Conservation (phyloP, 306 rosid species). For the Betula pendula region DNA sequence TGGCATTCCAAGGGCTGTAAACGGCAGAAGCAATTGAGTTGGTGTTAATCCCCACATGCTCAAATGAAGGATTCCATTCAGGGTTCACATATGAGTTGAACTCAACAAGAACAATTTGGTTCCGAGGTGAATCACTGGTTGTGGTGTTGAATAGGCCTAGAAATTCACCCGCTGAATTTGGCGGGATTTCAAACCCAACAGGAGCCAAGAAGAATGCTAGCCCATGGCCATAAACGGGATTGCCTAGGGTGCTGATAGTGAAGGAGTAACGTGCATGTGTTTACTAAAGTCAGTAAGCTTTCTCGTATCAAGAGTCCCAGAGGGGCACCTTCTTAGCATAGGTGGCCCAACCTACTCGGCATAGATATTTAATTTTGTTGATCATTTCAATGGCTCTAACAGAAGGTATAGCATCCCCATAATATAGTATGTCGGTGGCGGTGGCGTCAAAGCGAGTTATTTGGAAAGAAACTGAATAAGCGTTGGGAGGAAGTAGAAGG, state of each 20-base stretch:
- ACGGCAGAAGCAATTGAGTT: constrained; percentile 31
- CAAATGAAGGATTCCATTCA: constrained; percentile 25
- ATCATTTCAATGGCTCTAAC: constrained; percentile 14
- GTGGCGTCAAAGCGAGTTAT: neutral
- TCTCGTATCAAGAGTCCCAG: constrained; percentile 8
- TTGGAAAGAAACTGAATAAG: constrained; percentile 13
- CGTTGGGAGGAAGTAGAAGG: constrained; percentile 2
- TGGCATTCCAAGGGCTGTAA: constrained; percentile 24
- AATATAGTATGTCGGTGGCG: constrained; percentile 17
- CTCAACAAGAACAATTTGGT: constrained; percentile 38
- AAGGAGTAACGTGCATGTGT: constrained; percentile 21
- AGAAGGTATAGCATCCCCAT: constrained; percentile 17
- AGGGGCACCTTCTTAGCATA: constrained; percentile 5
- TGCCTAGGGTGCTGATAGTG: neutral
- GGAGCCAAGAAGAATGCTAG: constrained; percentile 46
- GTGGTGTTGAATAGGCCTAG: constrained; percentile 22
- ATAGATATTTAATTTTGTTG: neutral
- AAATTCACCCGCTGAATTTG: constrained; percentile 3
- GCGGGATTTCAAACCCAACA: constrained; percentile 17
- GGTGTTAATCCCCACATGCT: constrained; percentile 44
- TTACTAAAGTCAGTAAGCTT: neutral
- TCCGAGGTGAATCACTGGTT: neutral
- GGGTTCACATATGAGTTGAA: constrained; percentile 38
- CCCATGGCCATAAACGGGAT: neutral
- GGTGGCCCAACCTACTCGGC: constrained; percentile 11